Percentiles rank a stretch among this genome's conserved stretches.
phyloP scores from a whole-genome alignment of 345 rosid species.

The Sonneratia alba region DNA sequence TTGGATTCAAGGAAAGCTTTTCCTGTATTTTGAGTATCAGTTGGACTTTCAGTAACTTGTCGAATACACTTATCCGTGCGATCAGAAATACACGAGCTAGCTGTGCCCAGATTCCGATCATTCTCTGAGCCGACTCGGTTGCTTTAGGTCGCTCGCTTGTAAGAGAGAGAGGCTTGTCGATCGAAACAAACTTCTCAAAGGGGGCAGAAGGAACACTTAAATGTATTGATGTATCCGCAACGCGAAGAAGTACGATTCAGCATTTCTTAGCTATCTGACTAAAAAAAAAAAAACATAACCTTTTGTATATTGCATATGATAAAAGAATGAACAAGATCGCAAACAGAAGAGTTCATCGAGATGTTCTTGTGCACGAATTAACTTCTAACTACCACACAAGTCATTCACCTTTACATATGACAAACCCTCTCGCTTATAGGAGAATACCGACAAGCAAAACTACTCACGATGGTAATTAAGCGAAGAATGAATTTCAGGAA shows the following conservation, averaged over 20 bases:
- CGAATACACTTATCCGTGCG: no score
- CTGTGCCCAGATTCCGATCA: background rate
- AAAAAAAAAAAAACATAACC: no score
- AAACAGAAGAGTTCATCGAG: background rate
- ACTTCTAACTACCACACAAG: background rate
- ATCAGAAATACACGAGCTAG: background rate
- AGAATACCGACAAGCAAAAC: background rate
- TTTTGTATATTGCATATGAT: background rate
- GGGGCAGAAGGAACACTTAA: background rate
- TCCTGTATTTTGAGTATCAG: no score
- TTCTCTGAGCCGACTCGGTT: background rate
- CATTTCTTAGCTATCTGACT: background rate
- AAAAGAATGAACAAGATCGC: background rate
- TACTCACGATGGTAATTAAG: background rate
- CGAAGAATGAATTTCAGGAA: background rate
- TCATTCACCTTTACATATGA: background rate
- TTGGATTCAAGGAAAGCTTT: no score
- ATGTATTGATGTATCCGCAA: background rate
- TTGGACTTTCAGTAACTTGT: no score
- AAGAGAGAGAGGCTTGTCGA: background rate
- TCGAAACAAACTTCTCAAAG: background rate
- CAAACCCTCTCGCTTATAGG: background rate
- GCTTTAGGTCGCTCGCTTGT: background rate
- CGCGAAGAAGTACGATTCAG: background rate
- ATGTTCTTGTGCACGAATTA: background rate